Conservation (phyloP, 306 rosid genomes). For the Rosa lucieae region DNA sequence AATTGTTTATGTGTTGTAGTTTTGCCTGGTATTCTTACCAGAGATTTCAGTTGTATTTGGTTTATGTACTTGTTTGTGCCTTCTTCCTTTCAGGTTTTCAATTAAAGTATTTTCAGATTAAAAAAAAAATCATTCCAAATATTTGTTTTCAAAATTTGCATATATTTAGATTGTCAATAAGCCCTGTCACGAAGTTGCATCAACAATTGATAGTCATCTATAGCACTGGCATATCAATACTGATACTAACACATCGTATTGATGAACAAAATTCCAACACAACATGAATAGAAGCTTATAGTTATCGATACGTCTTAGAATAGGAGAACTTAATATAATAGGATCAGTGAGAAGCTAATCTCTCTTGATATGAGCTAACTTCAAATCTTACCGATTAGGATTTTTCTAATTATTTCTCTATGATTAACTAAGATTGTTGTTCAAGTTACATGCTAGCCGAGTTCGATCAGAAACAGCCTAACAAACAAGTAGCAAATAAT, state of each 20-base stretch:
- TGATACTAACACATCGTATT: background rate
- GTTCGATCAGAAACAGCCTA: background rate
- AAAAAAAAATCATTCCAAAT: background rate
- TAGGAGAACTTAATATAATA: background rate
- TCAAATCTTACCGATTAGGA: conserved; percentile 16
- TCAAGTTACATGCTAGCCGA: background rate
- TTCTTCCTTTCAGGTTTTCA: too few species aligned
- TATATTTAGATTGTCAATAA: background rate
- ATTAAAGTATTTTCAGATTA: too few species aligned
- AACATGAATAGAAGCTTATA: background rate
- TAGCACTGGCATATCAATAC: background rate
- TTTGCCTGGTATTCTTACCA: too few species aligned
- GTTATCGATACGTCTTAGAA: background rate
- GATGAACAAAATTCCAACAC: background rate
- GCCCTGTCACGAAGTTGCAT: background rate
- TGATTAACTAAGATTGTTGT: background rate
- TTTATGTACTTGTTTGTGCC: too few species aligned
- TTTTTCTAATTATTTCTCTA: too few species aligned
- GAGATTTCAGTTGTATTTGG: too few species aligned
- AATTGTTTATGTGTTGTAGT: too few species aligned
- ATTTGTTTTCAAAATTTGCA: background rate
- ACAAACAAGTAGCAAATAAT: conserved; percentile 1
- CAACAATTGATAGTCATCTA: too few species aligned
- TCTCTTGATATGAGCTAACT: conserved; percentile 11
- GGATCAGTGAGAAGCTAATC: conserved; percentile 12